Conservation (phyloP, 75 land plant species). For the Cryptomeria japonica region DNA sequence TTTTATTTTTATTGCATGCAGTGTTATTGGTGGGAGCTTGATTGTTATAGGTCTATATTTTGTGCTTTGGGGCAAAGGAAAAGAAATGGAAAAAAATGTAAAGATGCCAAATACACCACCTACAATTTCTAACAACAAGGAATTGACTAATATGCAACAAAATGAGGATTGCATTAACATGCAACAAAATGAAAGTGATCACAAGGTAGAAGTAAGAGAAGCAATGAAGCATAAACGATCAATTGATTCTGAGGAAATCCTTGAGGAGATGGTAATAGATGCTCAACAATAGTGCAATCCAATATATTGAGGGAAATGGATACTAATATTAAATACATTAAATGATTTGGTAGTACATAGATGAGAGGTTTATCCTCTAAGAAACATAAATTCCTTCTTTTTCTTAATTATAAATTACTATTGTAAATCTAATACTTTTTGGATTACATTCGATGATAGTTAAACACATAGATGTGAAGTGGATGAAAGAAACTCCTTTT, state of each 20-base stretch:
- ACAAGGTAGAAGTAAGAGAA: not conserved
- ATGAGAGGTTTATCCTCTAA: too few relatives aligned
- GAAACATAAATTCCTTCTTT: too few relatives aligned
- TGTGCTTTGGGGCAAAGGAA: constrained; percentile 33
- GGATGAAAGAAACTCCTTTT: too few relatives aligned
- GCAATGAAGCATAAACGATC: not conserved
- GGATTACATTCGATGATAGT: too few relatives aligned
- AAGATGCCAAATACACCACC: not conserved
- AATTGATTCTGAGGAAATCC: not conserved
- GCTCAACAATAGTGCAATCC: too few relatives aligned
- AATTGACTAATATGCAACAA: not conserved
- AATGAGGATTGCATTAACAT: too few relatives aligned
- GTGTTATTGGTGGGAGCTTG: constrained; percentile 25
- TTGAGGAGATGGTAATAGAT: not conserved
- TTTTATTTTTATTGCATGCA: constrained; percentile 10
- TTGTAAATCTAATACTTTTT: too few relatives aligned
- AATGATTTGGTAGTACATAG: too few relatives aligned
- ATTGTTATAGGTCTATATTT: constrained; percentile 25
- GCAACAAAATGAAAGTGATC: not conserved
- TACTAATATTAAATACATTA: too few relatives aligned
- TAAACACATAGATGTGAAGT: too few relatives aligned
- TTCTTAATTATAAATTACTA: too few relatives aligned
- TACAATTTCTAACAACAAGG: not conserved
- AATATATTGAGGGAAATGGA: too few relatives aligned
- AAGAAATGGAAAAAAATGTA: not conserved